Evolutionary conservation across 2,329 filamentous ascomycete genomes (phyloP), one percentile per base, ranked within the genome.

Genomic region (Hymenotorrendiella dingleyae): DNA sequence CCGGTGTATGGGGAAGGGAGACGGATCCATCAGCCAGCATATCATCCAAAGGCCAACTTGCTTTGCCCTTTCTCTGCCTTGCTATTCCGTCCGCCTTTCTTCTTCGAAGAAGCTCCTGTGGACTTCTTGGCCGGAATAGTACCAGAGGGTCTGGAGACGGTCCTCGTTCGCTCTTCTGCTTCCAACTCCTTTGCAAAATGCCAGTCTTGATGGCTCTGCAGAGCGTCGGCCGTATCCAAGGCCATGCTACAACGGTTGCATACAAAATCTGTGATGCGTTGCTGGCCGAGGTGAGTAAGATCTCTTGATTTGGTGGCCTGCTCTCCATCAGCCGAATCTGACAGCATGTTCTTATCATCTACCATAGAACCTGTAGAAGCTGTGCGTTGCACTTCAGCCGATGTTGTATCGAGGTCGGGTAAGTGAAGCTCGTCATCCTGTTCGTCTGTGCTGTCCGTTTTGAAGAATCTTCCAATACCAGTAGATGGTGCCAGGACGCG

Each of bases 121-220:
- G 38, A 58, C 58, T 66, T 50, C 56, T 62, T 64, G 29, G 46
- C 49, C n/a, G 42, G 32, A 37, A 26, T 36, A 22, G 37, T 37
- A 24, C 45, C 34, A 33, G 46, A 29, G n/a, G 47, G 37, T 40
- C 40, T 55, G 6, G 48, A 24, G 39, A 39, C 32, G 20, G 30
- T 20, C 29, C 12, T 63, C 57, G 47, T 37, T 22, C 54, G 56
- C 34, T 60, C 54, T 49, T 60, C 50, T 44, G 80, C 74, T 51
- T 90, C 82, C 22, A 98, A 72, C 54, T 91, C 85, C 65, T 86
- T 87, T 34, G 93, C 93, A 65, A 95, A 84, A 66, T 98, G 93
- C 83, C 90, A 97, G 63, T 98, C 93, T 41, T 83, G 72, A 62
- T 98, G 93, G 64, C 86, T 90, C 52, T 81, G 75, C 35, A 80